Percentiles rank a stretch among this genome's conserved stretches.
phyloP scores from a whole-genome alignment of 306 rosid species.

The Citrullus colocynthis region DNA sequence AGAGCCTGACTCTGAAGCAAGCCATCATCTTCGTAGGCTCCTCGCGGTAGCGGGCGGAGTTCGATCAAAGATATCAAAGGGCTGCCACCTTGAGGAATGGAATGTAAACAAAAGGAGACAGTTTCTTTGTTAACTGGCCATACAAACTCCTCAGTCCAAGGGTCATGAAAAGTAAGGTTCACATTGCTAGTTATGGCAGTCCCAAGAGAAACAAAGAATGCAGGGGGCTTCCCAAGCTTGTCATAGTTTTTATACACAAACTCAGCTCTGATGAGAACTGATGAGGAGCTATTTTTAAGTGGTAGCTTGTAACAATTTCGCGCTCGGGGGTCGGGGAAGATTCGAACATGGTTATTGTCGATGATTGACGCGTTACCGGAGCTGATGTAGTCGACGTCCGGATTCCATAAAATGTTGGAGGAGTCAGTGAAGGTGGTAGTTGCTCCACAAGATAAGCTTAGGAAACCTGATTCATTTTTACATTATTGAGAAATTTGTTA shows the following conservation, averaged over 20 bases:
- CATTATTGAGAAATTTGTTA: background rate
- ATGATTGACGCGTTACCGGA: conserved; percentile 39
- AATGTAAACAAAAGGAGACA: conserved; percentile 43
- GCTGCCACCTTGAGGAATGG: conserved; percentile 37
- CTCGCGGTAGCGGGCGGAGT: conserved; percentile 66
- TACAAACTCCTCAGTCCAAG: conserved; percentile 68
- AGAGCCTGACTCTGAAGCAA: conserved; percentile 40
- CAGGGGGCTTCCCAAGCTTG: conserved; percentile 54
- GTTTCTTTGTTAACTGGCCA: conserved; percentile 54
- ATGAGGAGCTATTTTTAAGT: conserved; percentile 29
- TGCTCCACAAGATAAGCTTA: conserved; percentile 91
- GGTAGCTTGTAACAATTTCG: conserved; percentile 55
- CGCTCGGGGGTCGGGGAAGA: conserved; percentile 29
- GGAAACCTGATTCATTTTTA: conserved; percentile 42
- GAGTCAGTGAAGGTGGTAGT: conserved; percentile 41
- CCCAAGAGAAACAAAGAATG: conserved; percentile 67
- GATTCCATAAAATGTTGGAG: conserved; percentile 51
- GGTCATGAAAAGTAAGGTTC: conserved; percentile 47
- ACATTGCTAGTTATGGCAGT: conserved; percentile 48
- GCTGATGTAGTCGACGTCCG: conserved; percentile 49
- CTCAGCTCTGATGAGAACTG: conserved; percentile 65
- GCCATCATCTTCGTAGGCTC: conserved; percentile 47
- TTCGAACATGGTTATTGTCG: conserved; percentile 33
- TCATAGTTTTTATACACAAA: conserved; percentile 74
- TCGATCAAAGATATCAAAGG: conserved; percentile 76